Evolutionary conservation across 1,284 basidiomycete species (phyloP), one percentile per base, ranked within the genome.

Genomic region (Cutaneotrichosporon sp.): DNA sequence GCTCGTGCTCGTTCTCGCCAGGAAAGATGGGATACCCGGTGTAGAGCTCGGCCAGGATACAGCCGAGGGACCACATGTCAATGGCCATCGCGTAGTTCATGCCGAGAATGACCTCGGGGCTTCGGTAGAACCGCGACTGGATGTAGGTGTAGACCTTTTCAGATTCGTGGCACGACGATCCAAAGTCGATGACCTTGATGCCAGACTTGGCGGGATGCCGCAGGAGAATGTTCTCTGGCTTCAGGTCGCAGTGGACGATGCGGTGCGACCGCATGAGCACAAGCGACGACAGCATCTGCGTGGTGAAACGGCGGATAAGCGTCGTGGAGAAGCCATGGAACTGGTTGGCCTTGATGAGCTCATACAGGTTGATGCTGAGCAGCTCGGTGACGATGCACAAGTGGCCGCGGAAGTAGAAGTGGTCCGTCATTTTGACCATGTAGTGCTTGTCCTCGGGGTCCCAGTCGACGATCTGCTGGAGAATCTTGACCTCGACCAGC

Each of bases 61-160:
- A 98, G 20, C 94, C 96, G 60, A 99, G 77, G 78, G 89, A 93
- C 96, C 96, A 99, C 84, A 98, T 86, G 73, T 99, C 96, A 56
- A 99, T 85, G 1, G 90, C 83, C 50, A 92, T 87, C 22, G 86
- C 91, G 75, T 99, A 98, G 21, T 92, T 86, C 76, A 97, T 85
- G 15, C 93, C 93, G 18, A 99, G 80, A n/a, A 99, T 82, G 23
- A 99, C 94, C 77, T 98, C 96, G 2, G 94, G 96, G 15, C 90
- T 93, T 41, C 96, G 89, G 74, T 98, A 98, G 79, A 98, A 98
- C 36, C 94, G 84, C 12, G 92, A 96, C 73, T 98, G 94, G 70
- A 99, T 98, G 77, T 99, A 99, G 3, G 96, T 98, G 74, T 98
- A 98, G 58, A 99, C 94, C 79, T 97, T 98, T 77, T 98, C 96